These are phyloP conservation scores for Acacia pycnantha DNA, from an alignment of 331 rosid species.

Conservation along the genomic window DNA sequence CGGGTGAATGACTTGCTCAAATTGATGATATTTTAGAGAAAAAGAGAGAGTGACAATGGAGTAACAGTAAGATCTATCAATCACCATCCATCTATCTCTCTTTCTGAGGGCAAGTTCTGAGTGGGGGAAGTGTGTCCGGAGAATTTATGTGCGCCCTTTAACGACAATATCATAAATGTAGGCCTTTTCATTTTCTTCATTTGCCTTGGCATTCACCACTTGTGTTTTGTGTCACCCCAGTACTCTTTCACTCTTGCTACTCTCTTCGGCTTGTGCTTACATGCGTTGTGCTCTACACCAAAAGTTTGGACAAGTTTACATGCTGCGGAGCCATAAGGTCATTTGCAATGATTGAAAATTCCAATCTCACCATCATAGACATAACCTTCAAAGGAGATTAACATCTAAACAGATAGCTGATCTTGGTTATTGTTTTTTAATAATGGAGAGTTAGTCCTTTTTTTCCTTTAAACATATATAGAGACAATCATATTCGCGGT, in stretches of 20 bases:
- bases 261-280: slow-evolving; percentile 24
- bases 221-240: background rate
- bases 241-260: slow-evolving; percentile 10
- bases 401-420: background rate
- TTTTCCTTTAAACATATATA: no score
- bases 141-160: slow-evolving; percentile 41
- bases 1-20: slow-evolving; percentile 40
- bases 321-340: background rate
- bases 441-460: no score
- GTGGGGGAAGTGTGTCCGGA: slow-evolving; percentile 45
- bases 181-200: slow-evolving; percentile 26
- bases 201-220: slow-evolving; percentile 34
- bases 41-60: background rate
- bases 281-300: slow-evolving; percentile 1
- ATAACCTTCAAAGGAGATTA: no score
- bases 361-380: background rate
- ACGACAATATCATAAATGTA: slow-evolving; percentile 40
- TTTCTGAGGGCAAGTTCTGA: slow-evolving; percentile 27
- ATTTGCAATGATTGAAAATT: background rate
- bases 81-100: slow-evolving; percentile 20
- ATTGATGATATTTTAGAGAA: background rate
- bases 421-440: no score
- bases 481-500: no score
- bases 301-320: background rate
- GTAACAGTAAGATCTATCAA: slow-evolving; percentile 16